A percentile compares a stretch with the other conserved stretches of the same genome.
These are phyloP conservation scores for Trichophyton rubrum DNA, from an alignment of 2,329 filamentous ascomycete species.

Conservation along the genomic window DNA sequence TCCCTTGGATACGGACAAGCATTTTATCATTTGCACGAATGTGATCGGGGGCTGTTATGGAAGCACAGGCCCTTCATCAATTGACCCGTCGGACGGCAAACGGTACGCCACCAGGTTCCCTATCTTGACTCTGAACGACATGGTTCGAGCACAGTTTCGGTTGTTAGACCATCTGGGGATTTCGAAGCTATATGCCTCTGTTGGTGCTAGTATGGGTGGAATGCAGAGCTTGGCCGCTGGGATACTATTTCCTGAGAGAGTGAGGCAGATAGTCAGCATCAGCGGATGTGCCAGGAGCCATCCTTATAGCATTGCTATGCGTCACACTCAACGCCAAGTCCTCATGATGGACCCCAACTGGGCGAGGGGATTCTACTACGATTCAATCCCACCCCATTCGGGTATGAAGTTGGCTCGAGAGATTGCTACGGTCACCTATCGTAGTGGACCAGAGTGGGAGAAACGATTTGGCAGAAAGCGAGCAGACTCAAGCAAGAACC, in stretches of 20 bases:
- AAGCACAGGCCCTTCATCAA: slow-evolving; percentile 76
- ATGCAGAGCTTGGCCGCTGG: slow-evolving; percentile 93
- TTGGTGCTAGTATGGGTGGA: slow-evolving; percentile 94
- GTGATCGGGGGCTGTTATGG: slow-evolving; percentile 93
- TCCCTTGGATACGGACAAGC: slow-evolving; percentile 79
- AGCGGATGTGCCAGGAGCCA: slow-evolving; percentile 89
- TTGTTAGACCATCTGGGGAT: slow-evolving; percentile 71
- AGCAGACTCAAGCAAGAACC: slow-evolving; percentile 73
- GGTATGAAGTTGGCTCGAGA: slow-evolving; percentile 97
- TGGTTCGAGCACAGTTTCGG: slow-evolving; percentile 91
- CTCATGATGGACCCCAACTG: slow-evolving; percentile 99
- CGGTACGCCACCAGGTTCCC: slow-evolving; percentile 90
- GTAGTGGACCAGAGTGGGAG: slow-evolving; percentile 95
- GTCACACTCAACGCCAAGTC: slow-evolving; percentile 92
- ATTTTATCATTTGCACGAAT: slow-evolving; percentile 92
- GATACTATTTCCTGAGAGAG: slow-evolving; percentile 66
- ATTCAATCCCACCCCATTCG: slow-evolving; percentile 72
- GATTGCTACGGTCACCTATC: slow-evolving; percentile 95
- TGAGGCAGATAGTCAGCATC: slow-evolving; percentile 74
- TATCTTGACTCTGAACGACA: slow-evolving; percentile 89
- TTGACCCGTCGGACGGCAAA: slow-evolving; percentile 78
- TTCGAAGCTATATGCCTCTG: slow-evolving; percentile 70
- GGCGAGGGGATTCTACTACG: slow-evolving; percentile 91
- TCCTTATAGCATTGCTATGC: slow-evolving; percentile 97
- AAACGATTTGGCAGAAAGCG: slow-evolving; percentile 78